Conservation (phyloP, 1,139 yeast species). For the Candida albicans region DNA sequence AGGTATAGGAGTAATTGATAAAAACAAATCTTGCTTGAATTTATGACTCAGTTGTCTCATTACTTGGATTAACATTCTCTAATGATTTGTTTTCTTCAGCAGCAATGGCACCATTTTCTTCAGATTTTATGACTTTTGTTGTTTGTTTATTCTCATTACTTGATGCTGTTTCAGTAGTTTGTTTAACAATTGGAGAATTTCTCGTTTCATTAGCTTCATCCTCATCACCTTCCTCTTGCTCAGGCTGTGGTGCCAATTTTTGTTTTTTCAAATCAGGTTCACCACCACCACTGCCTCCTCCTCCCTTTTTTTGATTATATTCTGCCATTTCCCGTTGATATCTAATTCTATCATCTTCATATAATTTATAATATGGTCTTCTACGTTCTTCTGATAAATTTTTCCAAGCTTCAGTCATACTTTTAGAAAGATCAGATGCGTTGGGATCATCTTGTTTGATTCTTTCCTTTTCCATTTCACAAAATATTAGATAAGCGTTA, state of each 20-base stretch:
- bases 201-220: slow-evolving; percentile 10
- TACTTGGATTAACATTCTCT: too few species aligned
- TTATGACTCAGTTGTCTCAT: too few species aligned
- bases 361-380: slow-evolving; percentile 72
- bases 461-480: slow-evolving; percentile 81
- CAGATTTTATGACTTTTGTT: too few species aligned
- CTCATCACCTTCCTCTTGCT: slow-evolving; percentile 44
- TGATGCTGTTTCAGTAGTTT: slow-evolving; percentile 5
- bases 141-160: too few species aligned
- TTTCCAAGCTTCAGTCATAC: slow-evolving; percentile 88
- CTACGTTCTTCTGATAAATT: slow-evolving; percentile 66
- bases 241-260: slow-evolving; percentile 30
- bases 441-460: slow-evolving; percentile 53
- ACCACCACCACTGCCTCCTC: too few species aligned
- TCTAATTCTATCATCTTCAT: slow-evolving; percentile 77
- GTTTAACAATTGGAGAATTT: background rate
- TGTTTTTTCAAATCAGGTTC: slow-evolving; percentile 14
- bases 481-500: slow-evolving; percentile 82
- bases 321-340: slow-evolving; percentile 72
- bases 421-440: slow-evolving; percentile 69
- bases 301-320: slow-evolving; percentile 47
- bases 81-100: too few species aligned
- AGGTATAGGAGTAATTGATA: background rate
- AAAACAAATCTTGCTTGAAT: too few species aligned
- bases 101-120: too few species aligned